Percentiles rank a stretch among this genome's conserved stretches.
phyloP scores from a whole-genome alignment of 331 rosid species.

The Pyracantha coccinea region DNA sequence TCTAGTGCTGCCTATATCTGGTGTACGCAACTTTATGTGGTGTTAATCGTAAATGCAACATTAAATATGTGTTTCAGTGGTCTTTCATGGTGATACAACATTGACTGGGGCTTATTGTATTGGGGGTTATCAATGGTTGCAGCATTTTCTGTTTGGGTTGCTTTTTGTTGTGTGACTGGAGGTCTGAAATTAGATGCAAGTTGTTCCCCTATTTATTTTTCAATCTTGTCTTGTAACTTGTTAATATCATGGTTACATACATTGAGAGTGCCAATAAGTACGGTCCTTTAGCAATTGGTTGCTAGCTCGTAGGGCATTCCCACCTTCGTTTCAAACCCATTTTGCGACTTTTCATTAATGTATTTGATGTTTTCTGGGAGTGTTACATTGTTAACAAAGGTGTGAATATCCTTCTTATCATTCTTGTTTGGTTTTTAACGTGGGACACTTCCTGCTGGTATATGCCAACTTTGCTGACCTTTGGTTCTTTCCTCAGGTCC shows the following conservation, averaged over 20 bases:
- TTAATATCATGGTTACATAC: neutral
- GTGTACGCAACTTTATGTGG: neutral
- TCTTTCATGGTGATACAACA: neutral
- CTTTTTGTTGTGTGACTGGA: neutral
- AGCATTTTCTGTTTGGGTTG: neutral
- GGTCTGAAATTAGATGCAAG: neutral
- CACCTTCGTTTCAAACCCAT: neutral
- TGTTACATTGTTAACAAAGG: neutral
- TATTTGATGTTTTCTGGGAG: neutral
- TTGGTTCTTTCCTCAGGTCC: conserved; percentile 32
- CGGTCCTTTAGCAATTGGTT: neutral
- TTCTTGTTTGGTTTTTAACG: neutral
- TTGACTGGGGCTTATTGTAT: neutral
- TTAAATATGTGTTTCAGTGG: conserved; percentile 24
- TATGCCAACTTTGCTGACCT: neutral
- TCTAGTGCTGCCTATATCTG: neutral
- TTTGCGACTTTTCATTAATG: neutral
- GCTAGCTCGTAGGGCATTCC: neutral
- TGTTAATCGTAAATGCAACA: neutral
- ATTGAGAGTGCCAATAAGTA: neutral
- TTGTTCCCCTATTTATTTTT: neutral
- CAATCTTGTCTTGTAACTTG: neutral
- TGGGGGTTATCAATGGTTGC: neutral
- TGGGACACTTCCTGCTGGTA: neutral
- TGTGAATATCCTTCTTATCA: neutral